Evolutionary conservation across 179 eudicot genomes (phyloP).

Genomic region (Camellia oleifera): DNA sequence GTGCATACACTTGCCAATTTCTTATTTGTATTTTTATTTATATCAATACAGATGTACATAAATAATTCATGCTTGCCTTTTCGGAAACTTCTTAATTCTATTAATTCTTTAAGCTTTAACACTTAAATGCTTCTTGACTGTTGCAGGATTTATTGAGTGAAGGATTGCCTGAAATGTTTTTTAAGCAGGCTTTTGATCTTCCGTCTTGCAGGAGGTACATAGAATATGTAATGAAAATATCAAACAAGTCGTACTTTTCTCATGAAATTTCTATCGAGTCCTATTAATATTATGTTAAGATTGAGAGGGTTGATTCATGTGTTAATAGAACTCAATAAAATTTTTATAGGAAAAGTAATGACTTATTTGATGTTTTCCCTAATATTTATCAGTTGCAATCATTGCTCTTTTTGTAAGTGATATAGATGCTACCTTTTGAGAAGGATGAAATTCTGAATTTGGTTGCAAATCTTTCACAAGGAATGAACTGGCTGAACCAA

Average conservation of each 20-base stretch:
- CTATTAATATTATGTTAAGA: too few species aligned
- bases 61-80: not conserved
- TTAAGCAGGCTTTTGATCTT: constrained; percentile 50
- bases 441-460: constrained; percentile 9
- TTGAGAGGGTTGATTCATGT: too few species aligned
- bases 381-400: not conserved
- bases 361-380: too few species aligned
- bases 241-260: too few species aligned
- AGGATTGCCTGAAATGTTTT: constrained; percentile 34
- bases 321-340: too few species aligned
- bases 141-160: constrained; percentile 36
- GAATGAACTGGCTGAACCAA: constrained; percentile 38
- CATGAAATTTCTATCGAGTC: too few species aligned
- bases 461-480: constrained; percentile 18
- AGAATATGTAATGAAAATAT: too few species aligned
- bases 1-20: not conserved
- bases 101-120: constrained; percentile 8
- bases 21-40: not conserved
- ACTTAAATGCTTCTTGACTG: not conserved
- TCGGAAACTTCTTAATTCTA: not conserved
- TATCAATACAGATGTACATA: not conserved
- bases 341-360: too few species aligned
- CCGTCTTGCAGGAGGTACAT: constrained; percentile 56
- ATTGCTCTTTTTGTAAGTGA: constrained; percentile 9
- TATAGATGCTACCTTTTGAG: not conserved